Evolutionary conservation across 495 filamentous ascomycete species (phyloP).

Genomic region (Talaromyces wortmannii): DNA sequence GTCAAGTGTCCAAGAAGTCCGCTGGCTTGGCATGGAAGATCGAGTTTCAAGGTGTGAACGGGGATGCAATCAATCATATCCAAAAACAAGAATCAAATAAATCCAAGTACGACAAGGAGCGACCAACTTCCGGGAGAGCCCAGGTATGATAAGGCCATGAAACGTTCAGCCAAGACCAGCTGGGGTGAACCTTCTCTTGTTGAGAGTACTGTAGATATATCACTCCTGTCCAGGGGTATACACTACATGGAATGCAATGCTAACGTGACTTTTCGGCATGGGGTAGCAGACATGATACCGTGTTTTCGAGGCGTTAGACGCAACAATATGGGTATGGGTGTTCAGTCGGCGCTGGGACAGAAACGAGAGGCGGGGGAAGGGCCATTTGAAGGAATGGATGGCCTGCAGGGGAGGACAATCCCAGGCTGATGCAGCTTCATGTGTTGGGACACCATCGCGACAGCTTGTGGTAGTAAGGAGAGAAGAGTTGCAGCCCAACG

Average conservation of each 20-base stretch:
- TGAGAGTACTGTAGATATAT: too few species aligned
- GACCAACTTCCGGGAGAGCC: background rate
- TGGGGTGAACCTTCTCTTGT: background rate
- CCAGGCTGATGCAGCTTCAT: background rate
- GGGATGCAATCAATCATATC: background rate
- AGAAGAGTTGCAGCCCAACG: conserved; percentile 9
- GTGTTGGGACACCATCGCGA: background rate
- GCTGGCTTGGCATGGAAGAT: background rate
- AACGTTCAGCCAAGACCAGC: background rate
- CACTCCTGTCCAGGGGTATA: too few species aligned
- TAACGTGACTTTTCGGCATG: background rate
- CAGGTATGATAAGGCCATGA: background rate
- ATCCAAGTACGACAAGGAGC: background rate
- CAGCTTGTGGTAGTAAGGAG: background rate
- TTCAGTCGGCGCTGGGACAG: background rate
- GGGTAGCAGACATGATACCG: background rate
- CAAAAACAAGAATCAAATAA: background rate
- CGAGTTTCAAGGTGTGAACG: background rate
- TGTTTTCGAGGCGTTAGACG: too few species aligned
- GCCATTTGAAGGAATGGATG: background rate
- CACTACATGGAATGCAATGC: background rate
- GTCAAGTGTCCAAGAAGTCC: background rate
- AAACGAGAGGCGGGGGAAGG: background rate
- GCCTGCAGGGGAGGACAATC: background rate
- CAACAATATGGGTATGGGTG: too few species aligned